phyloP scores from a whole-genome alignment of 2,329 filamentous ascomycete genomes.

The Colletotrichum tofieldiae region DNA sequence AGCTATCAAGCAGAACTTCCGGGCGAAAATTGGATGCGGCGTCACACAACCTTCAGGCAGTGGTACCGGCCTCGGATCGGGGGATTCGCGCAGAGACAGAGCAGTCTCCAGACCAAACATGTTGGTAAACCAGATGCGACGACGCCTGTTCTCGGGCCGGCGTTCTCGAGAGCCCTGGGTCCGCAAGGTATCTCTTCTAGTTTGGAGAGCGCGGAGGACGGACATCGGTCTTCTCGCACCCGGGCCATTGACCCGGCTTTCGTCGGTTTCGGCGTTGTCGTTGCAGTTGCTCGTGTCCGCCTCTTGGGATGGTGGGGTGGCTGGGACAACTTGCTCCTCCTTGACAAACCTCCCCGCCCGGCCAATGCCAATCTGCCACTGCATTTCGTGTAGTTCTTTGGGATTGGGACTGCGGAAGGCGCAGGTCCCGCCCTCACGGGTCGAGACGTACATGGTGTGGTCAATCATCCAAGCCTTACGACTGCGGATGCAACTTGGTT shows the following conservation, averaged over 20 bases:
- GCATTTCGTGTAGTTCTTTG: constrained; percentile 59
- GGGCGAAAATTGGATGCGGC: constrained; percentile 62
- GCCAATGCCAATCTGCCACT: constrained; percentile 54
- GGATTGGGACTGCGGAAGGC: constrained; percentile 56
- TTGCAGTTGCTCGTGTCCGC: constrained; percentile 44
- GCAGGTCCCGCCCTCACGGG: constrained; percentile 55
- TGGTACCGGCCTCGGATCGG: constrained; percentile 45
- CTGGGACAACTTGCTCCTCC: constrained; percentile 50
- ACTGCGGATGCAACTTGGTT: constrained; percentile 55
- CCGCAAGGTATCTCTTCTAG: background rate
- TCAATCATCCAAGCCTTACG: constrained; percentile 61
- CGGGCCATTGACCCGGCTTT: background rate
- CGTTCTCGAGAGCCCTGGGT: background rate
- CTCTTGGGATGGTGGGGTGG: constrained; percentile 27
- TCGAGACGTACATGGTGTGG: constrained; percentile 60
- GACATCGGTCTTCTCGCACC: background rate
- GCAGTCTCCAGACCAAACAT: constrained; percentile 36
- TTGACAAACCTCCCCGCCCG: constrained; percentile 53
- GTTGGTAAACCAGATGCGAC: constrained; percentile 28
- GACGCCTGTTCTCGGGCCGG: constrained; percentile 18
- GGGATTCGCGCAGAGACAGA: constrained; percentile 25
- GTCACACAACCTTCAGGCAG: constrained; percentile 55
- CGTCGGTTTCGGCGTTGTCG: constrained; percentile 3
- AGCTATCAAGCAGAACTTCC: constrained; percentile 58
- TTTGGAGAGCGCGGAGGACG: constrained; percentile 12